Percentiles rank a stretch among this genome's conserved stretches.
Conservation (phyloP, 495 filamentous ascomycete species). For the Xylaria venustula region DNA sequence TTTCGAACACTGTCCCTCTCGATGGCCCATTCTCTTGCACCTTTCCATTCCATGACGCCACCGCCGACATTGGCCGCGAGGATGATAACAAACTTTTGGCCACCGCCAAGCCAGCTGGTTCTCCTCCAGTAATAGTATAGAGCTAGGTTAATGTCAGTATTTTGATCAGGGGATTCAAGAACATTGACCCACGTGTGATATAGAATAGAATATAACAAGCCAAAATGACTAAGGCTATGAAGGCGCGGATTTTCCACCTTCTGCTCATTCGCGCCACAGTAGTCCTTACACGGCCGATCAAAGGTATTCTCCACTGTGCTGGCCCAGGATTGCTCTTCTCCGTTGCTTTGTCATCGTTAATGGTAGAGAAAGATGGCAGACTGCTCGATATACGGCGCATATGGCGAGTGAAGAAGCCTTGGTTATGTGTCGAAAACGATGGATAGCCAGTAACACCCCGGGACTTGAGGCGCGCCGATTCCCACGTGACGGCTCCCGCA, state of each 20-base stretch:
- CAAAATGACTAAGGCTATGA: slow-evolving; percentile 60
- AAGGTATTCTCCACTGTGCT: slow-evolving; percentile 39
- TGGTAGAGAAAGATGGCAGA: slow-evolving; percentile 65
- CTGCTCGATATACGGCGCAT: slow-evolving; percentile 71
- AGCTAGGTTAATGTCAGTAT: slow-evolving; percentile 27
- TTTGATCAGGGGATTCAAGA: neutral
- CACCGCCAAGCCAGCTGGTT: slow-evolving; percentile 64
- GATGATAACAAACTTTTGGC: slow-evolving; percentile 90
- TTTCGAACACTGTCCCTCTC: slow-evolving; percentile 95
- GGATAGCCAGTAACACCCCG: slow-evolving; percentile 66
- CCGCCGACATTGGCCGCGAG: slow-evolving; percentile 91
- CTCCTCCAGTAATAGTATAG: slow-evolving; percentile 49
- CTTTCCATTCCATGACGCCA: slow-evolving; percentile 99
- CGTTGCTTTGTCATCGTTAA: slow-evolving; percentile 44
- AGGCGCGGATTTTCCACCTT: slow-evolving; percentile 56
- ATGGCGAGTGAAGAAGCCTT: slow-evolving; percentile 77
- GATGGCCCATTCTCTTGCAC: slow-evolving; percentile 94
- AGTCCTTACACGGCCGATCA: slow-evolving; percentile 37
- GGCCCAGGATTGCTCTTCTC: slow-evolving; percentile 77
- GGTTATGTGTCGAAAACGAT: slow-evolving; percentile 76
- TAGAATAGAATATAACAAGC: slow-evolving; percentile 65
- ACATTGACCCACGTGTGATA: slow-evolving; percentile 59
- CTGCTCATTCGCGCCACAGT: slow-evolving; percentile 42
- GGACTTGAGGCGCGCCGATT: slow-evolving; percentile 75
- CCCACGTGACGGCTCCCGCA: slow-evolving; percentile 71